phyloP scores from a whole-genome alignment of 2,329 filamentous ascomycete species.

The Dendrostoma leiphaemia region DNA sequence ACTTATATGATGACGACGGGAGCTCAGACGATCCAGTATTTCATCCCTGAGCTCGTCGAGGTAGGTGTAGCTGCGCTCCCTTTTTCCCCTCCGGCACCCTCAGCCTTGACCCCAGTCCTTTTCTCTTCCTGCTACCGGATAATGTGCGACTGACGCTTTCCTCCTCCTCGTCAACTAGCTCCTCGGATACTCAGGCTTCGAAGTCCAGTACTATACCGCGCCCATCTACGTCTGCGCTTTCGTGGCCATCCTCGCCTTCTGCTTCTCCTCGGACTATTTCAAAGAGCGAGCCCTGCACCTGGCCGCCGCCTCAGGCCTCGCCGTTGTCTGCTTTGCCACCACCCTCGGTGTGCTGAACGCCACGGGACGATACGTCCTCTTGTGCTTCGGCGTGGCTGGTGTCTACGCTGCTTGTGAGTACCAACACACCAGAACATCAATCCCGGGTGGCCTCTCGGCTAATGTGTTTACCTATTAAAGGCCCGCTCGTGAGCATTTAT shows the following conservation, averaged over 20 bases:
- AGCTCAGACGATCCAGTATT: slow-evolving; percentile 31
- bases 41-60: slow-evolving; percentile 30
- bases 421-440: too few species aligned
- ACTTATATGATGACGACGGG: slow-evolving; percentile 38
- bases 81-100: too few species aligned
- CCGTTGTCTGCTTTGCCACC: slow-evolving; percentile 6
- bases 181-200: slow-evolving; percentile 8
- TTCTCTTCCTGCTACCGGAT: too few species aligned
- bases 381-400: slow-evolving; percentile 10
- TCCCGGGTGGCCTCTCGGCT: background rate
- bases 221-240: slow-evolving; percentile 13
- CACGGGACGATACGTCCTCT: slow-evolving; percentile 7
- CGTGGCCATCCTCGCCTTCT: slow-evolving; percentile 10
- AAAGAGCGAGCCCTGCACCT: slow-evolving; percentile 10
- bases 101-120: too few species aligned
- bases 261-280: slow-evolving; percentile 12
- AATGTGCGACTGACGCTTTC: too few species aligned
- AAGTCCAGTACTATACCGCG: slow-evolving; percentile 12
- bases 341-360: slow-evolving; percentile 6
- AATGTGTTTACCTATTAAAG: background rate
- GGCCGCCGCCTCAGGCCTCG: background rate
- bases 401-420: slow-evolving; percentile 13
- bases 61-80: too few species aligned
- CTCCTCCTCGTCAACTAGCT: background rate
- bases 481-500: slow-evolving; percentile 12